These are phyloP conservation scores for Otatea glauca DNA, from an alignment of 176 grass and related monocot genomes.

Conservation along the genomic window DNA sequence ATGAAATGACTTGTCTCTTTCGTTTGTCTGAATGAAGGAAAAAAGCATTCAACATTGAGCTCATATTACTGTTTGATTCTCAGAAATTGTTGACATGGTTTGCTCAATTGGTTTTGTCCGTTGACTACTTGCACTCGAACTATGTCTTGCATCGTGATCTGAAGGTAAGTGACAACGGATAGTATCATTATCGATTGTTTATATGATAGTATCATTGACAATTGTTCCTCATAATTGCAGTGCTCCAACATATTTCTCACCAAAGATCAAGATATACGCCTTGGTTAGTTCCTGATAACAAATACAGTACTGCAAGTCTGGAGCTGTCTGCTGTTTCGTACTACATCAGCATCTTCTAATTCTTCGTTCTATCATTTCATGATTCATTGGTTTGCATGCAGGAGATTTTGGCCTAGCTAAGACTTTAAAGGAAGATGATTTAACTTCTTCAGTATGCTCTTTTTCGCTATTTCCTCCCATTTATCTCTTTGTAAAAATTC, in stretches of 20 bases:
- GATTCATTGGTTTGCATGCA: conserved; percentile 52
- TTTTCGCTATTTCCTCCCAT: conserved; percentile 27
- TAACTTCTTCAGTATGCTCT: conserved; percentile 84
- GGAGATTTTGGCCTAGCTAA: conserved; percentile 98
- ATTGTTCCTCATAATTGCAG: conserved; percentile 52
- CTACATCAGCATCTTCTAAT: conserved; percentile 7
- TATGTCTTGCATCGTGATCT: conserved; percentile 94
- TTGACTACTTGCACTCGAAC: conserved; percentile 97
- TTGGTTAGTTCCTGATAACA: conserved; percentile 71
- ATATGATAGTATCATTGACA: neutral
- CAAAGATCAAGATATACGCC: conserved; percentile 93
- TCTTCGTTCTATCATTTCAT: neutral
- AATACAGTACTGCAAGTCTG: conserved; percentile 13
- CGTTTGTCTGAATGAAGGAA: neutral
- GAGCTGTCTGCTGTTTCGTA: neutral
- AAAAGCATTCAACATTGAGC: neutral
- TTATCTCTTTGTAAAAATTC: neutral
- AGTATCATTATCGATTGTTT: neutral
- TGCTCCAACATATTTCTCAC: conserved; percentile 99
- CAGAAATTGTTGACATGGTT: conserved; percentile 98
- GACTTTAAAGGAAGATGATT: conserved; percentile 91
- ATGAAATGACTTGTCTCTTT: conserved; percentile 11
- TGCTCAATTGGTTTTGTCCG: conserved; percentile 76
- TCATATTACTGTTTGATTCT: conserved; percentile 36
- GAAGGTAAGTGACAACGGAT: conserved; percentile 56